Evolutionary conservation across 2,329 filamentous ascomycete genomes (phyloP), one percentile per base, ranked within the genome.

Genomic region (Chalara sp.): DNA sequence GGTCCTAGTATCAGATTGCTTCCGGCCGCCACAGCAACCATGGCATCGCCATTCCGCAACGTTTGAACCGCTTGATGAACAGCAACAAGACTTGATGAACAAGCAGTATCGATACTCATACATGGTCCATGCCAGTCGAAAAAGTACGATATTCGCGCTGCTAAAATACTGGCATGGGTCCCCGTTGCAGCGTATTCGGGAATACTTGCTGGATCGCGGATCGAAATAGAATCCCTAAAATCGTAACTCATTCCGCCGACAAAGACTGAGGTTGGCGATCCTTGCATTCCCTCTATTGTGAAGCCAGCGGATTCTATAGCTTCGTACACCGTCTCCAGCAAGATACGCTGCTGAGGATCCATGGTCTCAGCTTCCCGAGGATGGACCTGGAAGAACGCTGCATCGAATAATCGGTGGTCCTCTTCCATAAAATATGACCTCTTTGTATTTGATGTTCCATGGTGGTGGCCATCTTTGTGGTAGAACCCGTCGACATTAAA

Each of bases 51-150:
- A 39, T n/a, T 33, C 21, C 58, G 51, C 12, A 60, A 44, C 4
- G 32, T 39, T 31, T 54, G 52, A 12, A 59, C 52, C 1, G 75
- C 79, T 35, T 75, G 65, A 56, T 81, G 76, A 1, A 81, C 65
- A 0, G 74, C 73, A 5, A 79, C 72, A 6, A 82, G 65, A 44
- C 74, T 76, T 4, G 73, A 73, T 29, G 76, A 80, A 60, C 79
- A 83, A 13, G 76, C 79, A 0, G 79, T 82, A 48, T 82, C 78
- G 6, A 82, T 63, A 0, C 75, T 79, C 62, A 80, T 70, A 54
- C 74, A 78, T 3, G 78, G 74, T 0, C 51, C 53, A 6, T 48
- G 42, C 32, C 80, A 65, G 78, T 50, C 46, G 6, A 51, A 53
- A 10, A 47, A 50, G 41, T 53, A 53, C 8, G 50, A 53, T 11